phyloP scores from a whole-genome alignment of 352 stramenopile genomes.

The Globisporangium cylindrosporum region DNA sequence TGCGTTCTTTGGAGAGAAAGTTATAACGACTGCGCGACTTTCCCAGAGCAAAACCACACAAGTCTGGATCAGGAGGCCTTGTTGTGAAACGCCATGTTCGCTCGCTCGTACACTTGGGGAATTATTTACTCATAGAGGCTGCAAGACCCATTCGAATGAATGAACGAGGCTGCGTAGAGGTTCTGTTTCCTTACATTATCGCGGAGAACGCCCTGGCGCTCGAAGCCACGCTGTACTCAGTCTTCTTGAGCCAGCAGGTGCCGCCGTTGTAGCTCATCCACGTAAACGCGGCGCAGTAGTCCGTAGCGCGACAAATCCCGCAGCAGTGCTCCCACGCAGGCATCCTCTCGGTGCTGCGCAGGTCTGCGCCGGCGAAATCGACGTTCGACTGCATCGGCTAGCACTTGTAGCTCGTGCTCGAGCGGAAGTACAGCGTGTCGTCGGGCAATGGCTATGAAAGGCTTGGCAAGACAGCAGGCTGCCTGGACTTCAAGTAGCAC shows the following conservation, averaged over 20 bases:
- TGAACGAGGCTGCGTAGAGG: neutral
- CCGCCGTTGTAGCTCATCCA: constrained; percentile 25
- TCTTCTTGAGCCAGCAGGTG: constrained; percentile 24
- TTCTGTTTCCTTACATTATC: neutral
- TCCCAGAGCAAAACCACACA: neutral
- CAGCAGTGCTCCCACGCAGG: constrained; percentile 7
- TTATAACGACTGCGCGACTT: neutral
- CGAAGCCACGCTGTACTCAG: neutral
- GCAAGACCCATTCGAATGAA: neutral
- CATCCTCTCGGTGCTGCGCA: constrained; percentile 2
- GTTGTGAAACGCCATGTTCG: neutral
- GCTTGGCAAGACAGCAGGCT: neutral
- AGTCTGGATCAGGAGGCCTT: neutral
- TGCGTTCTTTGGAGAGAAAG: neutral
- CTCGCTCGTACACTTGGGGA: neutral
- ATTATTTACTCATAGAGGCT: too few species aligned
- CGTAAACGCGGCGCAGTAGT: constrained; percentile 26
- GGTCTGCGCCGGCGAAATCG: constrained; percentile 6
- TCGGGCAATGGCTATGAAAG: neutral
- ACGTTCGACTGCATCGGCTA: constrained; percentile 6
- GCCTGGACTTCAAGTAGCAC: constrained; percentile 28
- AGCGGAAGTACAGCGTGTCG: constrained; percentile 10
- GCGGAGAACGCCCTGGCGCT: neutral
- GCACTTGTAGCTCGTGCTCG: constrained; percentile 13
- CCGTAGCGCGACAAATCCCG: constrained; percentile 3